Evolutionary conservation across 495 filamentous ascomycete genomes (phyloP), one percentile per base, ranked within the genome.

Genomic region (Apodospora peruviana): DNA sequence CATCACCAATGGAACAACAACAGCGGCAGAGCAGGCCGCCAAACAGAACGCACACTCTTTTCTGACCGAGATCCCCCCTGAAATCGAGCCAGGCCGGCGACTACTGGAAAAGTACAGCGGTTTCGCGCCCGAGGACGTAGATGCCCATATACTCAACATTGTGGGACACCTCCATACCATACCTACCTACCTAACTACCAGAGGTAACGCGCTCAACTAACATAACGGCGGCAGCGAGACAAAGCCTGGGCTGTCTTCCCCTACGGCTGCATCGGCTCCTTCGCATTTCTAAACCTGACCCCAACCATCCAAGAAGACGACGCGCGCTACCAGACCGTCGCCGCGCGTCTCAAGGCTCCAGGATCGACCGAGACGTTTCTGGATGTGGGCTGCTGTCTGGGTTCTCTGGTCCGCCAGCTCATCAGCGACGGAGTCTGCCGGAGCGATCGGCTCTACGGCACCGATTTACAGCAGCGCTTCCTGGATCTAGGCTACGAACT

Each of bases 261-360:
- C 9, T 80, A 79, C 53, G 71, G 76, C 23, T 79, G 75, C 61
- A 70, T 80, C 48, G 76, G 78, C 10, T 63, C 66, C 29, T 77
- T 75, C 57, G 59, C 67, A 2, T 82, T 81, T 53, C 61, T 80
- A 1, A 69, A 75, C 18, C 55, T 80, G 27, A 65, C 61, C 11
- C 61, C 76, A 43, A 53, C 55, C 10, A 12, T 40, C 8, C 19
- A 39, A 12, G n/a, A n/a, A n/a, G 27, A 32, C 7, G 49, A 51
- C 43, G 18, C 19, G 23, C 48, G 5, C 11, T 47, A 40, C 45
- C 45, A 40, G 12, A 21, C 16, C 16, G 34, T 48, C 50, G n/a
- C 61, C 25, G 43, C 53, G 0, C 52, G 52, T 47, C 53, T 79
- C 2, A 64, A 67, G 40, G 58, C 41, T 51, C 66, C 48, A 22